Base-by-base conservation (phyloP, 257 asterid species). In the Marsdenia floribunda region DNA sequence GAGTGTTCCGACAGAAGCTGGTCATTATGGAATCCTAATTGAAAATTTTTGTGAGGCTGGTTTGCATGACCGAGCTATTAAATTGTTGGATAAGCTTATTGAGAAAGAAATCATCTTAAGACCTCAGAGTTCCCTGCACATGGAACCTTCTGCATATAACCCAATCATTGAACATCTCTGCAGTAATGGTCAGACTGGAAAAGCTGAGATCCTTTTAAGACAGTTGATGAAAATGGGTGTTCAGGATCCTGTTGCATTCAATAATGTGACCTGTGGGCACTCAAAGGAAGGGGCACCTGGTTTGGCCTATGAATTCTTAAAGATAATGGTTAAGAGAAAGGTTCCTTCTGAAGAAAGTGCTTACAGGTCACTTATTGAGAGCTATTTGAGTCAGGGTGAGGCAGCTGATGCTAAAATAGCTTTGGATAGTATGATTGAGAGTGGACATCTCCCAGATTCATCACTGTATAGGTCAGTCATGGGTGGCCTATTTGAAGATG, bases 191-290 rank as follows among this genome's bases (percentile, higher is more conserved):
- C 90, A 85, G 85, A 83, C 98, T 22, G 79, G 79, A 18, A 95
- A 92, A 82, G 99, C 98, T 38, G 99, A 95, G 86, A 71, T 85
- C 46, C 76, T 95, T 53, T 69, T 88, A 52, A 76, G 99, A 46
- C 99, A 95, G 90, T 80, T 95, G 90, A 88, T 95, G 98, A 95
- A 94, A 82, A 83, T 84, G 80, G 99, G 99, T 15, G 86, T 90
- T 77, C 95, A 86, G 76, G 99, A 92, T 85, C 79, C 96, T 5
- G 29, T 68, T 60, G 93, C 97, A 59, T 84, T 88, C 14, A 92
- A 88, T 71, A 80, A 86, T 80, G 83, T 95, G 53, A 84, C 90
- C 22, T 61, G 87, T 24, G 98, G 98, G 75, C 97, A 90, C 77
- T 82, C 98, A 2, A 86, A 84, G 52, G 98, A 92, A 84, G 94